phyloP scores from a whole-genome alignment of 129 eudicot genomes.

The Heracleum sosnowskyi region DNA sequence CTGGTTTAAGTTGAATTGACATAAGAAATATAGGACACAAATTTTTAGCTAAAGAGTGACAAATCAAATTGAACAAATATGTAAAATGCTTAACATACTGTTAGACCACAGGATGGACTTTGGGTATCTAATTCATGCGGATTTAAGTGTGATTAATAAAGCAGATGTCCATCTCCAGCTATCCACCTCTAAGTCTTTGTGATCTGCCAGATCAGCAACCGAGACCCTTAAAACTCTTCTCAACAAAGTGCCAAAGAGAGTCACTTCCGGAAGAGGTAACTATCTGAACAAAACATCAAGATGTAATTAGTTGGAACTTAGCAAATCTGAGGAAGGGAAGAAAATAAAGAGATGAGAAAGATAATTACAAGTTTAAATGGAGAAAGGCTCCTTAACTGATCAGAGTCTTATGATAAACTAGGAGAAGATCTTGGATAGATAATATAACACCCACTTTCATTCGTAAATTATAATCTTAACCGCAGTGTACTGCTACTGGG shows the following conservation, averaged over 20 bases:
- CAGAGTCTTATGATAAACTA: too few relatives aligned
- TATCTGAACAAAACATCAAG: not conserved
- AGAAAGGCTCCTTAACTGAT: too few relatives aligned
- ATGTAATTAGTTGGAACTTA: not conserved
- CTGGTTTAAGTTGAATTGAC: conserved; percentile 39
- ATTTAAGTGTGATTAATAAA: not conserved
- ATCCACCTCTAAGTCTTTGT: not conserved
- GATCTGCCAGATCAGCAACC: not conserved
- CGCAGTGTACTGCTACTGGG: not conserved
- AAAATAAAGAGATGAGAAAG: too few relatives aligned
- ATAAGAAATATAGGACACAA: conserved; percentile 19
- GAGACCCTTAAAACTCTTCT: not conserved
- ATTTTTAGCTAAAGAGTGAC: conserved; percentile 27
- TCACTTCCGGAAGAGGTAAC: not conserved
- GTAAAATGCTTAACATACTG: conserved; percentile 24
- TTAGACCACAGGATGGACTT: conserved; percentile 27
- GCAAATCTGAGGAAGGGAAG: too few relatives aligned
- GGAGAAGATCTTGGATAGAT: too few relatives aligned
- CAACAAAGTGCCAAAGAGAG: not conserved
- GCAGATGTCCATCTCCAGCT: not conserved
- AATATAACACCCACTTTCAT: too few relatives aligned
- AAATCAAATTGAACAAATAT: conserved; percentile 4
- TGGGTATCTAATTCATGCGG: conserved; percentile 10
- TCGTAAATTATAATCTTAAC: not conserved
- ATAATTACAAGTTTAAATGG: too few relatives aligned